Percentiles rank a stretch among this genome's conserved stretches.
phyloP scores from a whole-genome alignment of 768 basidiomycete species.

The Asterophora lycoperdoides region DNA sequence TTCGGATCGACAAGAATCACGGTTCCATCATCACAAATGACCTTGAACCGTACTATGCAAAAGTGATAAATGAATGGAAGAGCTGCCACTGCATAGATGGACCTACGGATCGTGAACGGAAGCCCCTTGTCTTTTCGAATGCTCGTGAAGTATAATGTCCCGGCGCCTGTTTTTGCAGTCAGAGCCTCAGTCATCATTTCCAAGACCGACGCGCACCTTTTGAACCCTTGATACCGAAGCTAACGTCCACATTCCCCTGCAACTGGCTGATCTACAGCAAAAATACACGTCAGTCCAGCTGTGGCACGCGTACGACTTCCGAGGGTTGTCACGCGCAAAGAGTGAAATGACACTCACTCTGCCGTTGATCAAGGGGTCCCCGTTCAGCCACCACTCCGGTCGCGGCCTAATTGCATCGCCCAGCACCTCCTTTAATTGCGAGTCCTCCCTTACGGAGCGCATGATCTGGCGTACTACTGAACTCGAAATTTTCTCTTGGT shows the following conservation, averaged over 20 bases:
- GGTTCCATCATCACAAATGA: slow-evolving; percentile 59
- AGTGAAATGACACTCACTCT: slow-evolving; percentile 40
- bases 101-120: slow-evolving; percentile 63
- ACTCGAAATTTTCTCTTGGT: slow-evolving; percentile 73
- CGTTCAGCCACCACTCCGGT: slow-evolving; percentile 72
- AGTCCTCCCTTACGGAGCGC: slow-evolving; percentile 51
- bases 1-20: slow-evolving; percentile 39
- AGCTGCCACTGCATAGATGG: neutral
- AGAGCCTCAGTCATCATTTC: neutral
- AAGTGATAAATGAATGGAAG: neutral
- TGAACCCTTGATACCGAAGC: slow-evolving; percentile 71
- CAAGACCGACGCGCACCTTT: slow-evolving; percentile 41
- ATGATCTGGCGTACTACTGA: slow-evolving; percentile 69
- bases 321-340: neutral
- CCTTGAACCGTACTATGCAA: slow-evolving; percentile 56
- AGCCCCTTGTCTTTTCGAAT: slow-evolving; percentile 72
- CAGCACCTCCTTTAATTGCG: slow-evolving; percentile 46
- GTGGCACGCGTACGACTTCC: too few relatives aligned
- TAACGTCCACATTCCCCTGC: slow-evolving; percentile 74
- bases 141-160: slow-evolving; percentile 81
- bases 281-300: neutral
- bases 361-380: slow-evolving; percentile 67
- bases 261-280: slow-evolving; percentile 60
- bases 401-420: slow-evolving; percentile 65
- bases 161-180: slow-evolving; percentile 43